Evolutionary conservation across 2,329 filamentous ascomycete genomes (phyloP).

Genomic region (Fusarium sp.): DNA sequence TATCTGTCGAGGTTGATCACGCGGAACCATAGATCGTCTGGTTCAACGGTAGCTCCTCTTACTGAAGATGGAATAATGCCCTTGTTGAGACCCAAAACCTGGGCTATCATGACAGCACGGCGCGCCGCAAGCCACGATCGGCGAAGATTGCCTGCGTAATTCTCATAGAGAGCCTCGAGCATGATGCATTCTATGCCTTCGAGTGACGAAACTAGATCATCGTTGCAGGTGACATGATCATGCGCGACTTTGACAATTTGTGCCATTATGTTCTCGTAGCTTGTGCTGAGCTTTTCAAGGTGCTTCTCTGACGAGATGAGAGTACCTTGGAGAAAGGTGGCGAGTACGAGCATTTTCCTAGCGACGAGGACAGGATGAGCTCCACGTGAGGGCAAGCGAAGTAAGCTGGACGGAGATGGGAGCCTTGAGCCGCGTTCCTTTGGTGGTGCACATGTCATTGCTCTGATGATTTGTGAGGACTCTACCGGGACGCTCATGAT

Average conservation of each 20-base stretch:
- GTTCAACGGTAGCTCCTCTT: conserved; percentile 33
- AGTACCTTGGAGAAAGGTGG: conserved; percentile 48
- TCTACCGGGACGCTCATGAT: conserved; percentile 46
- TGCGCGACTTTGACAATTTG: conserved; percentile 43
- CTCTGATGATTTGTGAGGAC: conserved; percentile 47
- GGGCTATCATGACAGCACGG: conserved; percentile 55
- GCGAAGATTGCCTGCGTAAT: conserved; percentile 57
- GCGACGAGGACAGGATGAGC: conserved; percentile 55
- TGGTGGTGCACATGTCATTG: conserved; percentile 46
- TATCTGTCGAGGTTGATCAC: conserved; percentile 57
- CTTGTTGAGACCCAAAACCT: conserved; percentile 51
- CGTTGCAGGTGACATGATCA: conserved; percentile 54
- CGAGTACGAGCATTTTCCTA: conserved; percentile 51
- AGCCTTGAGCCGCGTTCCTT: not conserved
- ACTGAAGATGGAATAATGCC: conserved; percentile 17
- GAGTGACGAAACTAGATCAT: conserved; percentile 54
- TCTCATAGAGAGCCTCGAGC: conserved; percentile 56
- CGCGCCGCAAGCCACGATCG: conserved; percentile 56
- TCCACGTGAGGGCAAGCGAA: conserved; percentile 36
- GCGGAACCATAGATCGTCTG: conserved; percentile 56
- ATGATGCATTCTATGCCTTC: conserved; percentile 62
- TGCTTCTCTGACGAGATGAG: not conserved
- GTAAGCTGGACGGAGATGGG: conserved; percentile 42
- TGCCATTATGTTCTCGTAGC: conserved; percentile 34
- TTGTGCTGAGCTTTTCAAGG: conserved; percentile 18